phyloP scores from a whole-genome alignment of 179 eudicot genomes.

The Silene vulgaris region DNA sequence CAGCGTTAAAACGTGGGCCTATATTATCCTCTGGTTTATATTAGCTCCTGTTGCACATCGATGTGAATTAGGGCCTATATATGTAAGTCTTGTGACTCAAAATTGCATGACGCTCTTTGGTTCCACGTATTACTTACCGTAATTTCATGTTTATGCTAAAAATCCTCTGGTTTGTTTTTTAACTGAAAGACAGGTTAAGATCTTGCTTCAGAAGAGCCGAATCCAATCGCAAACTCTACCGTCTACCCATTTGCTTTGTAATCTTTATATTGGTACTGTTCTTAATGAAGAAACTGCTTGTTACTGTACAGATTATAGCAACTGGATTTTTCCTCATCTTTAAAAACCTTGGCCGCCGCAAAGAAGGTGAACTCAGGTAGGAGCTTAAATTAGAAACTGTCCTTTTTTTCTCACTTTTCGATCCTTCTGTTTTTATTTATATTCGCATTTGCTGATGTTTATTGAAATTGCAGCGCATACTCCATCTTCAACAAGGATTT shows the following conservation, averaged over 20 bases:
- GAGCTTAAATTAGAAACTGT: background rate
- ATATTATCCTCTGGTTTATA: constrained; percentile 65
- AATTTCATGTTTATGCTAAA: no score
- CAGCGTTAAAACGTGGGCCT: constrained; percentile 65
- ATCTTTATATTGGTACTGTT: background rate
- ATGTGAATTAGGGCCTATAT: constrained; percentile 80
- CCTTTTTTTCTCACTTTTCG: no score
- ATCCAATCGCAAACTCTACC: no score
- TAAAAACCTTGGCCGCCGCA: constrained; percentile 77
- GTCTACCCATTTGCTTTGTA: background rate
- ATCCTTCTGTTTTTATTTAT: no score
- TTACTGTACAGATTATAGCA: constrained; percentile 63
- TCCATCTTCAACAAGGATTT: constrained; percentile 94
- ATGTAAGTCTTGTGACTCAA: constrained; percentile 49
- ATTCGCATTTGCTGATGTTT: background rate
- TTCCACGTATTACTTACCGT: background rate
- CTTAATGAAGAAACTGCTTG: background rate
- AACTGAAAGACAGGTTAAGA: no score
- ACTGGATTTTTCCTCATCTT: constrained; percentile 87
- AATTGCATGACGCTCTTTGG: background rate
- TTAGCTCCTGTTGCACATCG: constrained; percentile 84
- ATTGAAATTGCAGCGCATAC: constrained; percentile 60
- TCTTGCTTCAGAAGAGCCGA: no score
- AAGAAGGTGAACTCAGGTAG: constrained; percentile 86
- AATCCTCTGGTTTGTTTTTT: no score